Evolutionary conservation across 2,329 filamentous ascomycete species (phyloP).

Genomic region (Ophiostoma novo-ulmi): DNA sequence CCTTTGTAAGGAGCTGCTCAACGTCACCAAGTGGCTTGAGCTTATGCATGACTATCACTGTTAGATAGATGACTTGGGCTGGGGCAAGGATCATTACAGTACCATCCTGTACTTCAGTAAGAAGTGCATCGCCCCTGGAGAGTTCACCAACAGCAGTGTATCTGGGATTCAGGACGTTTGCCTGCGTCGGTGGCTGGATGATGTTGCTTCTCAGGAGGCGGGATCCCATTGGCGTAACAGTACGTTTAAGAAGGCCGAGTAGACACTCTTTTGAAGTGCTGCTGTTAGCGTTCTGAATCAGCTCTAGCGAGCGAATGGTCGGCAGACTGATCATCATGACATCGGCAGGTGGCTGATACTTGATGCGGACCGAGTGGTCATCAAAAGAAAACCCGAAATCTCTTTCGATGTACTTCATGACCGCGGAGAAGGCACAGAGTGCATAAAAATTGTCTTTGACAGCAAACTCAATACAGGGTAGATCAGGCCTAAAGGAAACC

Average conservation of each 20-base stretch:
- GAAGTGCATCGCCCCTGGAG: constrained; percentile 76
- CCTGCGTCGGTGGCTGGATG: constrained; percentile 74
- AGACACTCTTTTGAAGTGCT: constrained; percentile 75
- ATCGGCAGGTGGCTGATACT: constrained; percentile 81
- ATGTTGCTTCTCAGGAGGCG: constrained; percentile 80
- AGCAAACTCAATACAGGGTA: constrained; percentile 74
- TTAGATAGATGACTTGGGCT: too few species aligned
- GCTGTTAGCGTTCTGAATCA: constrained; percentile 80
- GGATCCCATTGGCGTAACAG: constrained; percentile 80
- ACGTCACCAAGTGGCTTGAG: constrained; percentile 66
- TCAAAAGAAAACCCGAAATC: constrained; percentile 64
- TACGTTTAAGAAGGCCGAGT: constrained; percentile 80
- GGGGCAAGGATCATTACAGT: background rate
- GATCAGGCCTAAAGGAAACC: constrained; percentile 73
- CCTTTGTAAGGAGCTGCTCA: constrained; percentile 73
- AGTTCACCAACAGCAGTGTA: constrained; percentile 83
- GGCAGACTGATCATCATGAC: constrained; percentile 94
- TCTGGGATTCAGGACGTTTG: constrained; percentile 61
- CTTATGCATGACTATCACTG: constrained; percentile 25
- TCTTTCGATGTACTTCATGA: constrained; percentile 72
- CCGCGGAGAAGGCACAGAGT: constrained; percentile 77
- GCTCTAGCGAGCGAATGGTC: constrained; percentile 78
- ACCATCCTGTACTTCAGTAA: constrained; percentile 68
- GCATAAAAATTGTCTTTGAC: constrained; percentile 81
- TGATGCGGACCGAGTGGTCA: constrained; percentile 75